Conservation (phyloP, 805 yeast genomes). For the Wickerhamomyces subpelliculosus region DNA sequence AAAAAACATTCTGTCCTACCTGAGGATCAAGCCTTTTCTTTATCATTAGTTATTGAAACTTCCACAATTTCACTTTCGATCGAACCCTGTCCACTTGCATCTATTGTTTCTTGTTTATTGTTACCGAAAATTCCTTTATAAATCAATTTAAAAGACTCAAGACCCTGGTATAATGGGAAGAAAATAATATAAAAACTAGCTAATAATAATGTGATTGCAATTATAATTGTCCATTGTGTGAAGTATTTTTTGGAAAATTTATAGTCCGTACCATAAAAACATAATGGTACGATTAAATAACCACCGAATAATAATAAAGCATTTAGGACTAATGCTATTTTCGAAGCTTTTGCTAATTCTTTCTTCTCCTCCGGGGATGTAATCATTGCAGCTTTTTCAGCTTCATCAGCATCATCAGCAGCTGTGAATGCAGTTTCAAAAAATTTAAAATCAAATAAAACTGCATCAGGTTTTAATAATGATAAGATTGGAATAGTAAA, state of each 20-base stretch:
- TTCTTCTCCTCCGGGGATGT: conserved; percentile 16
- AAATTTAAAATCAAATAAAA: not conserved
- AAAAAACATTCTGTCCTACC: too few species aligned
- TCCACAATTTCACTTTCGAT: too few species aligned
- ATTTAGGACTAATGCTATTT: conserved; percentile 35
- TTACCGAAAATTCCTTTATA: not conserved
- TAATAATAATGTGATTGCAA: conserved; percentile 29
- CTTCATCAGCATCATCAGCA: conserved; percentile 30
- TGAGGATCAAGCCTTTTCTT: too few species aligned
- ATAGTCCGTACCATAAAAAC: conserved; percentile 27
- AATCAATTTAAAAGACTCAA: not conserved
- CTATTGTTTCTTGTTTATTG: not conserved
- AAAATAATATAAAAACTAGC: conserved; percentile 30
- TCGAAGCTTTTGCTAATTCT: conserved; percentile 28
- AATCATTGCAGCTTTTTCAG: conserved; percentile 23
- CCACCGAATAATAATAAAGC: conserved; percentile 22
- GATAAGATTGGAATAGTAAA: not conserved
- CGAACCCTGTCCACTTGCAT: too few species aligned
- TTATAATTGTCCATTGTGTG: conserved; percentile 29
- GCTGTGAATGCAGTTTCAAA: conserved; percentile 4
- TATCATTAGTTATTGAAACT: too few species aligned
- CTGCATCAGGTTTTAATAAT: not conserved
- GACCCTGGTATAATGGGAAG: conserved; percentile 31
- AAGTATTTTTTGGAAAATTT: conserved; percentile 29
- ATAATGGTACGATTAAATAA: conserved; percentile 25